Conservation (phyloP, 129 eudicot species). For the Lactuca sativa region DNA sequence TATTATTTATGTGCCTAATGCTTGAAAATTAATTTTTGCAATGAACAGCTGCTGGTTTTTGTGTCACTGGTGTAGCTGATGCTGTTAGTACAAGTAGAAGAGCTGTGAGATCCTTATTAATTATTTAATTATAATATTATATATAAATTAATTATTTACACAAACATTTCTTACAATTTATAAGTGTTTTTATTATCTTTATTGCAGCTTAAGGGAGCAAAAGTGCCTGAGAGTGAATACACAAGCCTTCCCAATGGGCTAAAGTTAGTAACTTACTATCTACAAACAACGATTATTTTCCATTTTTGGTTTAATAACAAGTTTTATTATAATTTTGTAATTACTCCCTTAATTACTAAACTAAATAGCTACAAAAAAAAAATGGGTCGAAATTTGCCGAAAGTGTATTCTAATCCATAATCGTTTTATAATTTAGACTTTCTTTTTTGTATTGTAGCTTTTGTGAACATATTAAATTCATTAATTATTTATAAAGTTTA, state of each 20-base stretch:
- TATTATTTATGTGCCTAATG: slow-evolving; percentile 13
- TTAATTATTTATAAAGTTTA: background rate
- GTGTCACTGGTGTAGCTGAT: slow-evolving; percentile 51
- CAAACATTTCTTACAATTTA: background rate
- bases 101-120: slow-evolving; percentile 63
- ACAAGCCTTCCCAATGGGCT: slow-evolving; percentile 87
- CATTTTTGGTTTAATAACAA: background rate
- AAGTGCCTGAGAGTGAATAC: slow-evolving; percentile 86
- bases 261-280: slow-evolving; percentile 55
- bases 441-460: background rate
- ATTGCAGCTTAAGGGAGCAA: slow-evolving; percentile 91
- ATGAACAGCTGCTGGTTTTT: slow-evolving; percentile 76
- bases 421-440: no score
- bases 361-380: background rate
- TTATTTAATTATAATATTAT: no score
- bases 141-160: background rate
- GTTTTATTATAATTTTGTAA: background rate
- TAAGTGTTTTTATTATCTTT: slow-evolving; percentile 17
- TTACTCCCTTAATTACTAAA: background rate
- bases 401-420: no score
- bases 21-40: slow-evolving; percentile 23
- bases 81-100: slow-evolving; percentile 97
- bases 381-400: background rate
- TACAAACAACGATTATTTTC: slow-evolving; percentile 2
- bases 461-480: background rate